Evolutionary conservation across 2,329 filamentous ascomycete genomes (phyloP), one percentile per base, ranked within the genome.

Genomic region (Dothideomycetidae sp.): DNA sequence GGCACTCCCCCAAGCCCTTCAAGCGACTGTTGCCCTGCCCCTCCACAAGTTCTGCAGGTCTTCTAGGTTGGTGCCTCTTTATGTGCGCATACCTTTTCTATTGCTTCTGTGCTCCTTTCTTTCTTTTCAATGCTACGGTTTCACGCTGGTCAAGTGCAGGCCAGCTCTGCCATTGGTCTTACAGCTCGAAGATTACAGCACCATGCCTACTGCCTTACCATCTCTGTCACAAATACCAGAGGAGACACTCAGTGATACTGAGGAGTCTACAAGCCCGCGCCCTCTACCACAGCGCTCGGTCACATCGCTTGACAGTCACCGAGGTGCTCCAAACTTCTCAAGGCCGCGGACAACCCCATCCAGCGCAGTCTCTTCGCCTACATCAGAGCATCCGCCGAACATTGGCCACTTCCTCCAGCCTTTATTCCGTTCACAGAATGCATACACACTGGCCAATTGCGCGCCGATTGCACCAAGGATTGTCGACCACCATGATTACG

Each of bases 261-360:
- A 26, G 21, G 21, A 26, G 21, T n/a, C n/a, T n/a, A n/a, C n/a
- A n/a, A n/a, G n/a, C n/a, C n/a, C n/a, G n/a, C 31, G 40, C 11
- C 34, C 10, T 11, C 31, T 10, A 26, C 33, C 7, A 10, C 30
- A 14, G 29, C 41, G 34, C 37, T 39, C 10, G 47, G 41, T 11
- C 28, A 31, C 7, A 41, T 47, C 30, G 42, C 45, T 14, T 45
- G 46, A 46, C 45, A 2, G 35, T 39, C 5, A 41, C 44, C 10
- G 34, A 44, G 16, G 23, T 23, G 26, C 31, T 16, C 17, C 26
- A 14, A 52, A 52, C 35, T 52, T 52, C 42, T 52, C 50, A 10
- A 45, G 50, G 10, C 49, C 48, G 5, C 39, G 42, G 31, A 40
- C 26, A 14, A 32, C 31, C 15, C 33, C 29, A 23, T 31, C 40